Base-by-base conservation (phyloP, 192 early-diverging fungal species). In the Lobulomyces angularis region DNA sequence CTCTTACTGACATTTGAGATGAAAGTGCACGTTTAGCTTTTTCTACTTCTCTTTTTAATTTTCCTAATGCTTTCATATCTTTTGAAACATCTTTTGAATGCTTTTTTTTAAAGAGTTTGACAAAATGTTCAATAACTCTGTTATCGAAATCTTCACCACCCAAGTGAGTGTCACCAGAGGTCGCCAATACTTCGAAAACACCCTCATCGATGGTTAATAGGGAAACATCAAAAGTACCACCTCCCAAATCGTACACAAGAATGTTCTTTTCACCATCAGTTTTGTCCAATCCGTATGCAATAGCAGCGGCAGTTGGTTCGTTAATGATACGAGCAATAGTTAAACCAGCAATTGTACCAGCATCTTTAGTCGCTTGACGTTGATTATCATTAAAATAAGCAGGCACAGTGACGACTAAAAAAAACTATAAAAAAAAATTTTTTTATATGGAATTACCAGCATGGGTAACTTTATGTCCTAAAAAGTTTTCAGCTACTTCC, bases 131-230 rank as follows among this genome's bases (percentile, higher is more conserved):
- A 47, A 95, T 83, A 45, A 95, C 58, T 36, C 86, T 79, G 74
- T 91, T 85, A 70, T 96, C 92, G 62, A 96, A 96, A 70, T 96
- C 92, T 67, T 97, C 92, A 62, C 92, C 92, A 59, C 92, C 92
- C 61, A 92, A 69, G 50, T 91, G 88, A 36, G 92, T 93, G 77
- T 97, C 89, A 67, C 92, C 92, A 53, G 83, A 82, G 52, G 90
- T 94, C 32, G 92, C 79, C 53, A 88, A 67, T 37, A 97, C 90
- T 53, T 90, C 90, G 58, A 94, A 97, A 50, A 97, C 84, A 64
- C 92, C 90, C 58, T 89, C 84, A 48, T 88, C 85, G 42, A 94
- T 90, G 44, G 87, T 83, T 52, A 94, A 65, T 39, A 94, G 74
- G 25, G 90, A 94, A n/a, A 97, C 90, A 80, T 97, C 90, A 55